phyloP scores from a whole-genome alignment of 352 stramenopile genomes.

The Globisporangium paddicum region DNA sequence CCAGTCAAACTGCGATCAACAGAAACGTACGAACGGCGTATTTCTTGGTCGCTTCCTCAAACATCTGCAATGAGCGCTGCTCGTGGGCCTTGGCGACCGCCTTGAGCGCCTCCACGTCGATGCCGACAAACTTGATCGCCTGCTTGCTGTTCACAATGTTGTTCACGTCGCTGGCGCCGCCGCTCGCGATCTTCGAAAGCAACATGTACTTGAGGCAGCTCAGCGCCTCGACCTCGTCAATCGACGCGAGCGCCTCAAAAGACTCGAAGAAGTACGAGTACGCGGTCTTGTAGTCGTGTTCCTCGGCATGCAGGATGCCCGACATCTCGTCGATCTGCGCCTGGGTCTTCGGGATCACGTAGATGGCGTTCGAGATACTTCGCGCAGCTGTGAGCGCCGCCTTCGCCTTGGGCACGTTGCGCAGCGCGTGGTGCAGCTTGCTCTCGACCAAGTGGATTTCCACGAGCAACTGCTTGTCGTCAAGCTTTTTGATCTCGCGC shows the following conservation, averaged over 20 bases:
- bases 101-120: constrained; percentile 95
- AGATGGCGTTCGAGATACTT: constrained; percentile 98
- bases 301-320: constrained; percentile 96
- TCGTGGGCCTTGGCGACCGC: constrained; percentile 95
- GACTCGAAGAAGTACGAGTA: constrained; percentile 99
- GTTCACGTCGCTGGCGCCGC: constrained; percentile 90
- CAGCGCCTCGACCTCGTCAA: constrained; percentile 85
- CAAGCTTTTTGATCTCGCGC: constrained; percentile 98
- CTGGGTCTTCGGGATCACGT: constrained; percentile 95
- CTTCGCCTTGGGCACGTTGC: constrained; percentile 96
- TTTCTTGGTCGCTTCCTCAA: constrained; percentile 84
- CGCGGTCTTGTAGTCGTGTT: constrained; percentile 98
- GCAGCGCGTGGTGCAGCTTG: constrained; percentile 96
- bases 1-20: not conserved
- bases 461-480: constrained; percentile 99
- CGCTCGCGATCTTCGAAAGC: constrained; percentile 94
- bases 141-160: constrained; percentile 95
- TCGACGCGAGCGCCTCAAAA: constrained; percentile 93
- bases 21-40: constrained; percentile 67
- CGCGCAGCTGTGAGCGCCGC: constrained; percentile 95
- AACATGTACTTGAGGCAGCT: constrained; percentile 98
- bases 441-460: constrained; percentile 98
- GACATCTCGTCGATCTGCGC: constrained; percentile 96
- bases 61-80: constrained; percentile 90
- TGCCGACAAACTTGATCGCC: constrained; percentile 96